Percentiles rank a stretch among this genome's conserved stretches.
Evolutionary conservation across 805 yeast genomes (phyloP).

Genomic region (Millerozyma miso): DNA sequence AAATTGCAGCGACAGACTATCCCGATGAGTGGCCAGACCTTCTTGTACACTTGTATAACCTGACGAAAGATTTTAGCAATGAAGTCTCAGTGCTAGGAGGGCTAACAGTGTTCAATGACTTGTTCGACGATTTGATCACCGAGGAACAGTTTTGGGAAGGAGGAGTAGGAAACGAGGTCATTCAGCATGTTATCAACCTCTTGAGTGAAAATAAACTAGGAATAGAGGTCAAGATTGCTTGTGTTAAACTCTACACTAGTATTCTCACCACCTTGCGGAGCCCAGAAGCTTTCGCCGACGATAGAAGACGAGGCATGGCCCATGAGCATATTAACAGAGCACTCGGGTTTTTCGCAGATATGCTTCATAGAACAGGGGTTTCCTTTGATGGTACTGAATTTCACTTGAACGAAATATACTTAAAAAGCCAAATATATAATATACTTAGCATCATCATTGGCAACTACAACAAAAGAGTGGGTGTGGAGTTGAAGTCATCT

Average conservation of each 20-base stretch:
- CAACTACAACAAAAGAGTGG: constrained; percentile 22
- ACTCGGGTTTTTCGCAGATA: constrained; percentile 13
- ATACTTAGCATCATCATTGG: constrained; percentile 22
- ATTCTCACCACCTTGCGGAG: constrained; percentile 51
- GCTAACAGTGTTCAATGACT: constrained; percentile 60
- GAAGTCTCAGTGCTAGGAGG: constrained; percentile 47
- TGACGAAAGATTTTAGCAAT: constrained; percentile 28
- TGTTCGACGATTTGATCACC: constrained; percentile 80
- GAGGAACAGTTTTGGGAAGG: constrained; percentile 83
- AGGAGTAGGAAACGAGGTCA: constrained; percentile 56
- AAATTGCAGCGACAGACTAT: constrained; percentile 82
- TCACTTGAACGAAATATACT: constrained; percentile 14
- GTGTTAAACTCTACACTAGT: constrained; percentile 49
- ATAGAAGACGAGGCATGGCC: constrained; percentile 33
- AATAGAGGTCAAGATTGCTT: constrained; percentile 42
- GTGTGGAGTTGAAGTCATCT: constrained; percentile 11
- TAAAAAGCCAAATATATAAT: constrained; percentile 25
- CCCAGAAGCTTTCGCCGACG: constrained; percentile 41
- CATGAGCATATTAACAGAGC: constrained; percentile 17
- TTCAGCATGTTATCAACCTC: constrained; percentile 45
- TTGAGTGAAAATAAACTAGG: constrained; percentile 24
- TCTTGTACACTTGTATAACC: constrained; percentile 43
- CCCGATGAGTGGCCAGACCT: constrained; percentile 96
- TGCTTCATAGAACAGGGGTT: constrained; percentile 14
- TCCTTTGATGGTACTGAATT: constrained; percentile 2